These are phyloP conservation scores for Udeniomyces megalosporus DNA, from an alignment of 768 basidiomycete species.

Conservation along the genomic window DNA sequence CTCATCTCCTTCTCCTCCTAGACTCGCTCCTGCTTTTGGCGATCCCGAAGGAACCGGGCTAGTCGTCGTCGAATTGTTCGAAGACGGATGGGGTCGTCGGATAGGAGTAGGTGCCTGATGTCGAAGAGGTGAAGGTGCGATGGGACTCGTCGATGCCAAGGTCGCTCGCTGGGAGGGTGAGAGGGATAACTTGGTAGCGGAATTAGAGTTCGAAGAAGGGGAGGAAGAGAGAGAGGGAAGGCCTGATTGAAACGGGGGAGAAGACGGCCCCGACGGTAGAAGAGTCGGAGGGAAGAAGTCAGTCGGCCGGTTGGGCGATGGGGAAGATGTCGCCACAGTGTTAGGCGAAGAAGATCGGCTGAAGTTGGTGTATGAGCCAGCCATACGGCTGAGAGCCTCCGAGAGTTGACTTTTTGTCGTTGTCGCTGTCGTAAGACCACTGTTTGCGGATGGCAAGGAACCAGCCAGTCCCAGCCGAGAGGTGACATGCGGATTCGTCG, in stretches of 20 bases:
- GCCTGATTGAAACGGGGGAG: not conserved
- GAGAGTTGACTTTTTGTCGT: conserved; percentile 2
- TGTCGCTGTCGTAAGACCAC: not conserved
- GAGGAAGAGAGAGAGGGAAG: not conserved
- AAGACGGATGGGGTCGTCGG: not conserved
- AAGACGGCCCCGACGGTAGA: not conserved
- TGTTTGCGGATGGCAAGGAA: no score
- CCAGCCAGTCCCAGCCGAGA: no score
- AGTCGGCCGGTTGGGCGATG: no score
- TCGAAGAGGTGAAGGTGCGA: not conserved
- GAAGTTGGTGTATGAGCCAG: not conserved
- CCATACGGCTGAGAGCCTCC: conserved; percentile 7
- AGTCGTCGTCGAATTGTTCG: not conserved
- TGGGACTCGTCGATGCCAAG: not conserved
- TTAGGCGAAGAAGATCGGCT: not conserved
- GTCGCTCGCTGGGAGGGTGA: not conserved
- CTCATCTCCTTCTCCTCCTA: no score
- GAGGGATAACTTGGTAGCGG: not conserved
- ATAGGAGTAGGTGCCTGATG: no score
- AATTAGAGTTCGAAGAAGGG: not conserved
- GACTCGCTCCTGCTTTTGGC: no score
- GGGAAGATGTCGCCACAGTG: no score
- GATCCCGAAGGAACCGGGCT: not conserved
- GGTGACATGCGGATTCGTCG: no score
- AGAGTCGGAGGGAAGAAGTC: not conserved